Evolutionary conservation across 2,329 filamentous ascomycete species (phyloP), one percentile per base, ranked within the genome.

Genomic region (Xylariaceae sp.): DNA sequence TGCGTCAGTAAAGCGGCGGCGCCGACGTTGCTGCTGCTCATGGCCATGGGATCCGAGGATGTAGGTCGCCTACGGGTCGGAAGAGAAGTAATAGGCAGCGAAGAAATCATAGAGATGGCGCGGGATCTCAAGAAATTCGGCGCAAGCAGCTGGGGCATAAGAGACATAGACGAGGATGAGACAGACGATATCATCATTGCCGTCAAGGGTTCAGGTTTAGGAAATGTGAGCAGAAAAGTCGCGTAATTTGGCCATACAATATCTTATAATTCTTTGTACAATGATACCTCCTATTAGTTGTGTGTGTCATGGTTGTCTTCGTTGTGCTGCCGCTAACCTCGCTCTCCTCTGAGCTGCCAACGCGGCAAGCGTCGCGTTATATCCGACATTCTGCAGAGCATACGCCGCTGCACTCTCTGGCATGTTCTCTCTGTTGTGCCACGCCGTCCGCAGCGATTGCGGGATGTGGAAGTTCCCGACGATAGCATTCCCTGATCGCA

Each of bases 11-110:
- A 80, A 11, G 82, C 88, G 2, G 89, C 90, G 2, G 86, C 87
- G 4, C 80, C 84, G 2, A 93, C 88, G 0, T 82, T 96, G 64
- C 74, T 99, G 56, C 89, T 87, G 15, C 79, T 99, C 63, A 99
- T 99, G 94, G 91, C 92, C 39, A 97, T 99, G 94, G 94, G 94
- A 0, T 90, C 89, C 0, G 94, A 97, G 72, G 94, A 99, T 73
- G 92, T 99, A 11, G 94, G 94, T 3, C 83, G 94, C 60, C 74
- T 99, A 65, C 84, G 90, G 63, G 72, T 99, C 60, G 91, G 92
- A 37, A 87, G 85, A 67, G 89, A 93, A 51, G 85, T 97, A 0
- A 75, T 97, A 51, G 92, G 86, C 0, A 88, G 87, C 2, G 90
- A 96, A 71, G 88, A 90, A 61, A 79, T 91, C 56, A 82, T 99